Conservation (phyloP, 805 yeast genomes). For the Candida pini region DNA sequence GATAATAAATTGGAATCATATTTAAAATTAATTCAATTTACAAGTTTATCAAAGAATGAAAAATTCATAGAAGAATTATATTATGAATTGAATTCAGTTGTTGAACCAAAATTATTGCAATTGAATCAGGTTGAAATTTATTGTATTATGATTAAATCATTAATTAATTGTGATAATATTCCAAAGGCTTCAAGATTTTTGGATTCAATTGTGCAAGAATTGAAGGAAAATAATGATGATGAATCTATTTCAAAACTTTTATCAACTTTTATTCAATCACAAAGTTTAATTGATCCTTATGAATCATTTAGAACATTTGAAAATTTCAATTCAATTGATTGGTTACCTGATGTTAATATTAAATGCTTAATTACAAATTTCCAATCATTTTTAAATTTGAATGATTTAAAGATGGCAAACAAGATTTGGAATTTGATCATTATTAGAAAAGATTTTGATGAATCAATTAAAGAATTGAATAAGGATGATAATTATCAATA, state of each 20-base stretch:
- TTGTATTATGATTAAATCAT: constrained; percentile 43
- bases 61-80: constrained; percentile 34
- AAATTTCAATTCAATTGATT: constrained; percentile 24
- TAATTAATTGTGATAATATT: constrained; percentile 45
- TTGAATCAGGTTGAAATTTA: constrained; percentile 44
- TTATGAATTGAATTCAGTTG: constrained; percentile 22
- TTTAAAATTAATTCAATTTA: constrained; percentile 34
- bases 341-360: constrained; percentile 31
- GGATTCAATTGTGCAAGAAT: constrained; percentile 42
- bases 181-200: constrained; percentile 50
- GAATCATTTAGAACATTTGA: constrained; percentile 21
- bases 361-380: constrained; percentile 21
- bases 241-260: constrained; percentile 16
- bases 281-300: constrained; percentile 20
- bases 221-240: constrained; percentile 9
- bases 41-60: constrained; percentile 33
- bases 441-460: constrained; percentile 29
- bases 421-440: constrained; percentile 29
- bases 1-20: constrained; percentile 24
- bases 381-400: constrained; percentile 16
- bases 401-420: constrained; percentile 18
- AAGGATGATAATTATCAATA: constrained; percentile 13
- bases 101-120: constrained; percentile 4
- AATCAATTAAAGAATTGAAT: constrained; percentile 7
- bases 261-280: constrained; percentile 24